These are phyloP conservation scores for Sordaria brevicollis DNA, from an alignment of 495 filamentous ascomycete species.

Conservation along the genomic window DNA sequence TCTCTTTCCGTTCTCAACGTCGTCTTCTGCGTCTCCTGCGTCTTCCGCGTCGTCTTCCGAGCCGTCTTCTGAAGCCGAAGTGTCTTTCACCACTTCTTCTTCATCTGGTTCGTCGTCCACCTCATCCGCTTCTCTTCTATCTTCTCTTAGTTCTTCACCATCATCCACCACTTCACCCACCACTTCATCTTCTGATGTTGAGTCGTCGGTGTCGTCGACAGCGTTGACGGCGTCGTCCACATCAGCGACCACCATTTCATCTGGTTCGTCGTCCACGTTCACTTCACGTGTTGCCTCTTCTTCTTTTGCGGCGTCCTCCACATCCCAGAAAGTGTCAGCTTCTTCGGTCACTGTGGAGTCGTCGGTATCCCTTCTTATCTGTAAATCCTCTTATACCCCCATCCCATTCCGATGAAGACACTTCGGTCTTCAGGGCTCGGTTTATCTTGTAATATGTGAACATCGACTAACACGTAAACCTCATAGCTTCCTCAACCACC, in stretches of 20 bases:
- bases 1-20: constrained; percentile 1
- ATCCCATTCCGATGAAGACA: background rate
- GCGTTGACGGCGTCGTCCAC: background rate
- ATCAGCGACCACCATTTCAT: background rate
- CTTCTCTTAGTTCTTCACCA: background rate
- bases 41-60: constrained; percentile 2
- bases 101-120: background rate
- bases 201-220: background rate
- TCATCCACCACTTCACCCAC: constrained; percentile 4
- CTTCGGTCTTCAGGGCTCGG: background rate
- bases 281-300: background rate
- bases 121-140: background rate
- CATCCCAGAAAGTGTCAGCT: constrained; percentile 4
- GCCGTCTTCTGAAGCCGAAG: background rate
- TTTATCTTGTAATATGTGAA: background rate
- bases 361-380: constrained; percentile 4
- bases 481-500: background rate
- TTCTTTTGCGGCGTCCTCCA: background rate
- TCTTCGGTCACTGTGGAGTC: constrained; percentile 17
- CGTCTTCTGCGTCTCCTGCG: constrained; percentile 1
- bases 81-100: constrained; percentile 1
- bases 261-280: background rate
- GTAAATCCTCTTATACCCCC: background rate
- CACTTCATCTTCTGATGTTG: background rate
- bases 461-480: background rate